Conservation (phyloP, 108 stramenopile genomes). For the Conticribra guillardii region DNA sequence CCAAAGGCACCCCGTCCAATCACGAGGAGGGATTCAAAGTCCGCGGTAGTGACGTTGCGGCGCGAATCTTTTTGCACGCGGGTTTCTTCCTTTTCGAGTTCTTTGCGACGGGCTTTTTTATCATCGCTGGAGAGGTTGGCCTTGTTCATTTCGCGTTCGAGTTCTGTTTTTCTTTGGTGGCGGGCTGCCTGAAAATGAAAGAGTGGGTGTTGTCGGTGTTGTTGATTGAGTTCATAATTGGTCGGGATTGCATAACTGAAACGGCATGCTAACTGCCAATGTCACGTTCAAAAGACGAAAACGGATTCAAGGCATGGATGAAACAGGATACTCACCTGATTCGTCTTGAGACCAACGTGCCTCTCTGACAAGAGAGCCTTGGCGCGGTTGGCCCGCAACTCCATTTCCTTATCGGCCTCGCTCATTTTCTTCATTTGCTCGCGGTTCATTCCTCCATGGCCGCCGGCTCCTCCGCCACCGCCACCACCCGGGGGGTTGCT, state of each 20-base stretch:
- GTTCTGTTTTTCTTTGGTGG: slow-evolving; percentile 80
- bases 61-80: slow-evolving; percentile 80
- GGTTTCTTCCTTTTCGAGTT: slow-evolving; percentile 84
- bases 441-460: background rate
- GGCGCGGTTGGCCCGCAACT: slow-evolving; percentile 86
- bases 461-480: background rate
- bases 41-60: slow-evolving; percentile 75
- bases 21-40: slow-evolving; percentile 92
- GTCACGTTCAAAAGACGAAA: background rate
- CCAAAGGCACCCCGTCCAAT: slow-evolving; percentile 98
- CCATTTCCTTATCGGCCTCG: slow-evolving; percentile 91
- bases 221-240: background rate
- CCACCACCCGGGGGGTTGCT: background rate
- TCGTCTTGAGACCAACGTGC: slow-evolving; percentile 73
- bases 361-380: slow-evolving; percentile 84
- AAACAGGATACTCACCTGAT: slow-evolving; percentile 63
- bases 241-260: slow-evolving; percentile 4
- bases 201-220: too few species aligned
- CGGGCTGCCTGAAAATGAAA: slow-evolving; percentile 70
- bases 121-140: slow-evolving; percentile 82
- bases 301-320: too few species aligned
- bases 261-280: background rate
- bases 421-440: slow-evolving; percentile 61
- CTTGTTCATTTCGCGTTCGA: slow-evolving; percentile 79
- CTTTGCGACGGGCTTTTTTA: slow-evolving; percentile 72